These are phyloP conservation scores for Pyrenochaeta sp. DNA, from an alignment of 2,329 filamentous ascomycete genomes.

Conservation along the genomic window DNA sequence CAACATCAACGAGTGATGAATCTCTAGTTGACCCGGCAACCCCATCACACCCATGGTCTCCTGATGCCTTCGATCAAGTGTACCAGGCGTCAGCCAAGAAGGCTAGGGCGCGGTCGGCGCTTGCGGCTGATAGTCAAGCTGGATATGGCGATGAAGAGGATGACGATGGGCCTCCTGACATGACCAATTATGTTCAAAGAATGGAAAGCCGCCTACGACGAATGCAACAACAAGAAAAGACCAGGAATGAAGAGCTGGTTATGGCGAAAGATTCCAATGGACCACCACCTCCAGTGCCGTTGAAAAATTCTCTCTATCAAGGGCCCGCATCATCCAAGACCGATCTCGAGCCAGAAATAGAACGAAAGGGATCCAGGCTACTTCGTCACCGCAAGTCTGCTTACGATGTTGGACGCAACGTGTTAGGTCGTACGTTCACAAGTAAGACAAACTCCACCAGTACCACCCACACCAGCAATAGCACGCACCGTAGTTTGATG, in stretches of 20 bases:
- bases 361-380: slow-evolving; percentile 38
- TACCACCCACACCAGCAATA: slow-evolving; percentile 68
- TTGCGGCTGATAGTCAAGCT: slow-evolving; percentile 67
- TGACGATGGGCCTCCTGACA: slow-evolving; percentile 70
- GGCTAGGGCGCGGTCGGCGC: slow-evolving; percentile 70
- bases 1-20: slow-evolving; percentile 63
- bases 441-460: slow-evolving; percentile 86
- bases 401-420: slow-evolving; percentile 76
- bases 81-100: slow-evolving; percentile 53
- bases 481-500: slow-evolving; percentile 88
- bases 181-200: slow-evolving; percentile 86
- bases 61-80: slow-evolving; percentile 78
- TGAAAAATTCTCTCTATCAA: slow-evolving; percentile 59
- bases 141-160: slow-evolving; percentile 59
- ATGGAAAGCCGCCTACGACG: slow-evolving; percentile 86
- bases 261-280: slow-evolving; percentile 52
- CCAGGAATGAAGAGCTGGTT: slow-evolving; percentile 60
- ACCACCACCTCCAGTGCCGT: slow-evolving; percentile 68
- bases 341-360: slow-evolving; percentile 33
- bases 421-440: slow-evolving; percentile 81
- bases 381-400: slow-evolving; percentile 75
- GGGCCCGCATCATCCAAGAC: slow-evolving; percentile 52
- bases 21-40: slow-evolving; percentile 65
- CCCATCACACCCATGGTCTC: slow-evolving; percentile 82
- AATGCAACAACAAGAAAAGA: slow-evolving; percentile 65